A percentile compares a stretch with the other conserved stretches of the same genome.
Conservation (phyloP, 805 yeast genomes). For the Starmerella gropengiesseri region DNA sequence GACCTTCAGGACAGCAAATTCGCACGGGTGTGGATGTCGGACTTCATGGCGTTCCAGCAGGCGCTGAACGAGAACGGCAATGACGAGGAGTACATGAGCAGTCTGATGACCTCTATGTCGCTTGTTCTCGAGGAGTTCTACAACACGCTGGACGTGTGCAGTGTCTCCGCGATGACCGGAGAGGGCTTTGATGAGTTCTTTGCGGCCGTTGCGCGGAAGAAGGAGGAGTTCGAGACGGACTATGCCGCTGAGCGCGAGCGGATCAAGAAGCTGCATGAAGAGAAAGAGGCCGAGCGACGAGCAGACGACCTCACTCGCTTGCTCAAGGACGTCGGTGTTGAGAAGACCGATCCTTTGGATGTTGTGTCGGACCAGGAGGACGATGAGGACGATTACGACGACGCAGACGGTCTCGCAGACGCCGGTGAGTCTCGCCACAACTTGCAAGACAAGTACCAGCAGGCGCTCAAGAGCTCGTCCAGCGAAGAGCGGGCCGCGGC, state of each 20-base stretch:
- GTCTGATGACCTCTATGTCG: slow-evolving; percentile 88
- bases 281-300: slow-evolving; percentile 60
- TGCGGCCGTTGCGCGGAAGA: slow-evolving; percentile 73
- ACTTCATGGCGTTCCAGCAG: slow-evolving; percentile 68
- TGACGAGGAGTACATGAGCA: slow-evolving; percentile 85
- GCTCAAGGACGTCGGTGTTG: slow-evolving; percentile 77
- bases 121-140: slow-evolving; percentile 93
- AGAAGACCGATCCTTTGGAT: slow-evolving; percentile 39
- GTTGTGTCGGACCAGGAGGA: slow-evolving; percentile 47
- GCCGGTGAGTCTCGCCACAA: background rate
- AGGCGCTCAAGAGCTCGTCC: slow-evolving; percentile 28
- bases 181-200: slow-evolving; percentile 87
- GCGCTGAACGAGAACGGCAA: slow-evolving; percentile 48
- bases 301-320: slow-evolving; percentile 58
- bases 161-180: slow-evolving; percentile 90
- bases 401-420: slow-evolving; percentile 12
- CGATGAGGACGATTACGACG: slow-evolving; percentile 26
- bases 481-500: slow-evolving; percentile 17
- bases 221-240: slow-evolving; percentile 72
- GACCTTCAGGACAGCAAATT: slow-evolving; percentile 77
- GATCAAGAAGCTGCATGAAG: slow-evolving; percentile 63
- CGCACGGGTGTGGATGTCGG: slow-evolving; percentile 95
- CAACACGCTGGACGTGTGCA: slow-evolving; percentile 79
- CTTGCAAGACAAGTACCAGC: slow-evolving; percentile 13
- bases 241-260: slow-evolving; percentile 81